Evolutionary conservation across 176 grass and related monocot genomes (phyloP).

Genomic region (Carex myosuroides): DNA sequence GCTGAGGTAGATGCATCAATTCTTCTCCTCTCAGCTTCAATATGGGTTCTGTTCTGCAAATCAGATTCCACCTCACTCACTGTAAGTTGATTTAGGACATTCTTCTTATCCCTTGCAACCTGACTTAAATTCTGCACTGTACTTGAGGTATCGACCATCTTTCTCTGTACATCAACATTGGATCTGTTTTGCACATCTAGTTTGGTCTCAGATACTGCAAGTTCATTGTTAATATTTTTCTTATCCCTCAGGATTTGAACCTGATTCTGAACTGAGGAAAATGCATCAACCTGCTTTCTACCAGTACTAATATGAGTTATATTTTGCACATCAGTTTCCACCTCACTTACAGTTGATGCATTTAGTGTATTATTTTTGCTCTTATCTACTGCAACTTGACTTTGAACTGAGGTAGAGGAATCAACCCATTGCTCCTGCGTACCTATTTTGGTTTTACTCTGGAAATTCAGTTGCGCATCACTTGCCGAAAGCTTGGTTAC

Average conservation of each 20-base stretch:
- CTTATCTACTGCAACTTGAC: background rate
- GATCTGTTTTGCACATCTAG: conserved; percentile 23
- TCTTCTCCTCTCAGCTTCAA: conserved; percentile 27
- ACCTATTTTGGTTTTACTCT: conserved; percentile 7
- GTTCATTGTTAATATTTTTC: conserved; percentile 4
- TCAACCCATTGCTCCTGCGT: background rate
- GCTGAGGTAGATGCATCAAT: conserved; percentile 34
- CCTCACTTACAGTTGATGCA: conserved; percentile 8
- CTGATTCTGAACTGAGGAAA: conserved; percentile 1
- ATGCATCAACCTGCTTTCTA: background rate
- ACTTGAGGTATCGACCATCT: conserved; percentile 33
- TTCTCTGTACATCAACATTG: conserved; percentile 34
- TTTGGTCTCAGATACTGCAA: conserved; percentile 20
- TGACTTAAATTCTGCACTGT: conserved; percentile 43
- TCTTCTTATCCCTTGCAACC: conserved; percentile 34
- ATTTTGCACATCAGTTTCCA: conserved; percentile 6
- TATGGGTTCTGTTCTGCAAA: conserved; percentile 22
- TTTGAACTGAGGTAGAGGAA: conserved; percentile 12
- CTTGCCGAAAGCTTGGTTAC: background rate
- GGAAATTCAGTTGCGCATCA: background rate
- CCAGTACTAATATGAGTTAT: background rate
- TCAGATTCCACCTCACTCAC: conserved; percentile 29
- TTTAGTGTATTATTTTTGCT: background rate
- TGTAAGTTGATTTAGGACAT: conserved; percentile 28
- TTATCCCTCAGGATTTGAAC: conserved; percentile 7